These are phyloP conservation scores for Hirsutella rhossiliensis DNA, from an alignment of 2,329 filamentous ascomycete species.

Conservation along the genomic window DNA sequence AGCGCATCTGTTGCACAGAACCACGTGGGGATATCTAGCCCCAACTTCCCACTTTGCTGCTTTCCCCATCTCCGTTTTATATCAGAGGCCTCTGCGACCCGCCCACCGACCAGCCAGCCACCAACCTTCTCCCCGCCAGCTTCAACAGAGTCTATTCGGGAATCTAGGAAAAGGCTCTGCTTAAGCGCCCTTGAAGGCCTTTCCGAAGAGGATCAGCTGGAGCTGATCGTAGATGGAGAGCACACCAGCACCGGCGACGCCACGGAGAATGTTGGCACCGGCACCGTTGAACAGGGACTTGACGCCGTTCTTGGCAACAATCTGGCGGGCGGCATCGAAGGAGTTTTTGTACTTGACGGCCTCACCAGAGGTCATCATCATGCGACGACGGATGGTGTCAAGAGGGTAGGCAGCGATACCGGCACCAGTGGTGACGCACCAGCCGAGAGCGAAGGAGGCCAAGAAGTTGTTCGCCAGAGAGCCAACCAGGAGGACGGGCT, in stretches of 20 bases:
- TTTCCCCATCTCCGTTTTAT: conserved; percentile 32
- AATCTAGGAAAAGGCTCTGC: conserved; percentile 28
- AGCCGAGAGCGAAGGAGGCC: conserved; percentile 96
- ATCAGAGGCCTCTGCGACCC: conserved; percentile 24
- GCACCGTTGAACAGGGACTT: conserved; percentile 99
- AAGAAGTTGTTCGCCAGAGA: conserved; percentile 96
- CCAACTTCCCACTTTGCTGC: conserved; percentile 33
- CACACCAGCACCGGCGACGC: conserved; percentile 99
- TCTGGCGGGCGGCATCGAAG: conserved; percentile 89
- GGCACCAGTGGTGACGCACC: conserved; percentile 98
- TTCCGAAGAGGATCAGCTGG: conserved; percentile 98
- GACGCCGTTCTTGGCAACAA: conserved; percentile 94
- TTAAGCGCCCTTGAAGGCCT: conserved; percentile 79
- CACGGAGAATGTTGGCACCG: conserved; percentile 99
- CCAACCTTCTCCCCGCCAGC: conserved; percentile 16
- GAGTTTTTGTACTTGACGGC: conserved; percentile 99
- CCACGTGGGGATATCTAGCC: conserved; percentile 23
- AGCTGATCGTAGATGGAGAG: conserved; percentile 99
- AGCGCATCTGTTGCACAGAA: conserved; percentile 28
- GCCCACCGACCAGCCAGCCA: conserved; percentile 20
- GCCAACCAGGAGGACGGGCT: conserved; percentile 93
- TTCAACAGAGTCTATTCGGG: conserved; percentile 28
- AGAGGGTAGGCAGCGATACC: conserved; percentile 99
- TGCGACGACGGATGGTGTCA: conserved; percentile 99
- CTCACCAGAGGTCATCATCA: conserved; percentile 99